Evolutionary conservation across 2,329 filamentous ascomycete genomes (phyloP), one percentile per base, ranked within the genome.

Genomic region (Hymenoscyphus scutula): DNA sequence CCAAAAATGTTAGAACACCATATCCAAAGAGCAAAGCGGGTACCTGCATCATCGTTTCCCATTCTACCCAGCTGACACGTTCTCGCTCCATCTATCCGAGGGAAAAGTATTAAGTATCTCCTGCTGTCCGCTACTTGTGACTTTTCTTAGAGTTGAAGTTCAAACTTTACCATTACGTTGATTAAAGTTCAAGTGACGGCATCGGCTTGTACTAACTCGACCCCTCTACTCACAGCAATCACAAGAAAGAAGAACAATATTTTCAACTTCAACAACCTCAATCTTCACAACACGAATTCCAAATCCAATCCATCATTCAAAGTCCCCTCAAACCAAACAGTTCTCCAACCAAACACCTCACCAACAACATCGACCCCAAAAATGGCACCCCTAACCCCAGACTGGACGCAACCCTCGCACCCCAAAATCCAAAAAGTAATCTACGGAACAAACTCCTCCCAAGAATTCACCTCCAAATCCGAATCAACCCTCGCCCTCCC

Each of bases 371-470:
- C 54, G 48, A 29, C n/a, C 19, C 30, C 37, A 27, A 56, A 71
- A 71, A 73, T 85, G 82, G 79, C 83, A 62, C 84, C 84, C 59
- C 75, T 87, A 59, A 82, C 75, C 65, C 85, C 85, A 59, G 78
- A 81, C 75, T 88, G 85, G 85, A 67, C 74, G 5, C 84, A 84
- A 72, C 85, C 85, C 62, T 87, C 85, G 41, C 85, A 88, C 75
- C 81, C 84, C 11, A 72, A 77, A 53, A 76, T 86, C 68, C 84
- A 86, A 71, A 76, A 85, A 64, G 84, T 88, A 70, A 74, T 85
- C 67, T 60, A 73, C 69, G 75, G 81, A 73, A 80, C 81, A 71
- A 77, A 80, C 29, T 41, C 62, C 60, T 59, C 58, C n/a, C 75
- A 78, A 64, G 70, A 71, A 13, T 88, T 84, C 76, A 82, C 81